Percentiles rank a stretch among this genome's conserved stretches.
Conservation (phyloP, 176 grass and related monocot genomes). For the Microstegium vimineum region DNA sequence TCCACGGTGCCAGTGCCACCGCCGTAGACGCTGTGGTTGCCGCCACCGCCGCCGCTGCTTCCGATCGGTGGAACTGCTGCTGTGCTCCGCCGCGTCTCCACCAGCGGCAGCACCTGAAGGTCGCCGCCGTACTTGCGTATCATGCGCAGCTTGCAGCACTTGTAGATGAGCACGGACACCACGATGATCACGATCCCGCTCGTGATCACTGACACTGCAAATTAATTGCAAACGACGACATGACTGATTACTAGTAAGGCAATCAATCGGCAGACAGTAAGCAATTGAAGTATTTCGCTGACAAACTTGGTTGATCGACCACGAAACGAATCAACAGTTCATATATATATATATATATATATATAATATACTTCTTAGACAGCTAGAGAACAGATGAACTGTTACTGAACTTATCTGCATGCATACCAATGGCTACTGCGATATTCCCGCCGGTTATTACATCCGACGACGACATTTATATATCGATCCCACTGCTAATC, state of each 20-base stretch:
- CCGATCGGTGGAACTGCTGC: neutral
- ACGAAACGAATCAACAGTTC: neutral
- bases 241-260: neutral
- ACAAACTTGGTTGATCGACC: neutral
- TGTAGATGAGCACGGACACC: conserved; percentile 14
- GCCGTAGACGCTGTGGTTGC: no score
- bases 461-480: neutral
- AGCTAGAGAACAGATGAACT: no score
- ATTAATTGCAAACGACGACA: neutral
- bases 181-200: neutral
- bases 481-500: neutral
- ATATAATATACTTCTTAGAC: no score
- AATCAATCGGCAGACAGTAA: neutral
- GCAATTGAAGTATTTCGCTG: neutral
- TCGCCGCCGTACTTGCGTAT: neutral
- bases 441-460: neutral
- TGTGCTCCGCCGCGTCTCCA: neutral
- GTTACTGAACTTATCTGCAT: neutral
- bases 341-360: no score
- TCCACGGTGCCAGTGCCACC: neutral
- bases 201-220: conserved; percentile 18
- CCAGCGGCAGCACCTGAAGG: neutral
- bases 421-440: neutral
- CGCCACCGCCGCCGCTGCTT: neutral
- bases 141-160: conserved; percentile 21